Evolutionary conservation across 495 filamentous ascomycete species (phyloP).

Genomic region (Elaphomyces granulatus): DNA sequence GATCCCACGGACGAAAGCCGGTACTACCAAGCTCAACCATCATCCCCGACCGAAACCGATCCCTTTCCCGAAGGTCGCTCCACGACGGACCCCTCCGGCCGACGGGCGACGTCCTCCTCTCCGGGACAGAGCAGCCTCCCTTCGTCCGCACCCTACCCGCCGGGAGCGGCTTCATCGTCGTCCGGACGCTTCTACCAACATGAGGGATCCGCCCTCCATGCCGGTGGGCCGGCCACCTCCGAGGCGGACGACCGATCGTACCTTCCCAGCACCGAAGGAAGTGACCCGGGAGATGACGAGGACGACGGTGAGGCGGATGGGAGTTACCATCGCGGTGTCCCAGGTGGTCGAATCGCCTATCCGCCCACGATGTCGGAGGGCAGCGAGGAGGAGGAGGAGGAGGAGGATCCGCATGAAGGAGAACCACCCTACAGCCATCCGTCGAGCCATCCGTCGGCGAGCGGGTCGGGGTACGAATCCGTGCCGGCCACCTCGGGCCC

Average conservation of each 20-base stretch:
- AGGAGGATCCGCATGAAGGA: no score
- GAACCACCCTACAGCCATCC: constrained; percentile 22
- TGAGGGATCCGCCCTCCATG: constrained; percentile 23
- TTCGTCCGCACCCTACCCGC: constrained; percentile 7
- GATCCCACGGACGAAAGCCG: constrained; percentile 18
- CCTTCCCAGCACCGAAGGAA: constrained; percentile 32
- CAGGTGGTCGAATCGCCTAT: constrained; percentile 28
- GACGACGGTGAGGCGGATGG: constrained; percentile 33
- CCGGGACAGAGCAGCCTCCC: neutral
- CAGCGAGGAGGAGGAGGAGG: constrained; percentile 41
- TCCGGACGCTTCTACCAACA: constrained; percentile 33
- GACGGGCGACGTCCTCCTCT: constrained; percentile 11
- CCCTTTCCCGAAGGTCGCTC: constrained; percentile 34
- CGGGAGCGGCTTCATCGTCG: constrained; percentile 9
- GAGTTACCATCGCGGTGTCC: constrained; percentile 33
- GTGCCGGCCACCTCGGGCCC: constrained; percentile 19
- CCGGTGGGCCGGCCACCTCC: constrained; percentile 19
- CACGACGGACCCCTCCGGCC: constrained; percentile 10
- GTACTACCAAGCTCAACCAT: constrained; percentile 31
- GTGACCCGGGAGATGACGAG: constrained; percentile 43
- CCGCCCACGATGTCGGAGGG: constrained; percentile 28
- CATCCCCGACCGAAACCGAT: constrained; percentile 43
- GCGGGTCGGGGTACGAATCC: constrained; percentile 31
- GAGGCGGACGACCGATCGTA: constrained; percentile 39
- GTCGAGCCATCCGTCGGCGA: constrained; percentile 34